These are phyloP conservation scores for Kodamaea fukazawae DNA, from an alignment of 805 yeast species.

Conservation along the genomic window DNA sequence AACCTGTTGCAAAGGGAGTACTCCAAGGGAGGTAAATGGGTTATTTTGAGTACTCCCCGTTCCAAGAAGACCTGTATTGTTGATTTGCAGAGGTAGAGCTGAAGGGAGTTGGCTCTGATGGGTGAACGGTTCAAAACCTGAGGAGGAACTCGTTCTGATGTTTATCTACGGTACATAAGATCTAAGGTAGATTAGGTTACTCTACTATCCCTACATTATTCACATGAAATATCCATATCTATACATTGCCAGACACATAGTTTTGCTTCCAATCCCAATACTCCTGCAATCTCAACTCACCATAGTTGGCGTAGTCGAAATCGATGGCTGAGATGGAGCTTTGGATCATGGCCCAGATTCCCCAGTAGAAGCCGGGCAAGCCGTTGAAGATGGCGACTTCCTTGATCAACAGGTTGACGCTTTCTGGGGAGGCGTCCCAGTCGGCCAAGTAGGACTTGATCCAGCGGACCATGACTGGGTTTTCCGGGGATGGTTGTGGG, in stretches of 20 bases:
- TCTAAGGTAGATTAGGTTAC: no score
- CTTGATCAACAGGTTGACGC: conserved; percentile 45
- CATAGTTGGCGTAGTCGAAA: conserved; percentile 64
- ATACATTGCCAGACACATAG: neutral
- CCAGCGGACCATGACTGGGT: conserved; percentile 55
- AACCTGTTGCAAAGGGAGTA: conserved; percentile 73
- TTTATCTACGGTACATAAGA: no score
- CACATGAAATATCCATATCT: no score
- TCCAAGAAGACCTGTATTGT: conserved; percentile 57
- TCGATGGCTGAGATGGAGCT: conserved; percentile 66
- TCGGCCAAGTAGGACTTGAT: conserved; percentile 51
- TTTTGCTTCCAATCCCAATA: conserved; percentile 65
- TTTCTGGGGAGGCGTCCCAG: conserved; percentile 22
- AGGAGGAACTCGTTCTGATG: no score
- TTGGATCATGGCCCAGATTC: conserved; percentile 79
- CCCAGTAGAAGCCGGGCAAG: conserved; percentile 83
- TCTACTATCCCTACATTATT: no score
- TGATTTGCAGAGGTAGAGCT: conserved; percentile 21
- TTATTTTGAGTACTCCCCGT: conserved; percentile 73
- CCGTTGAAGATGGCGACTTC: conserved; percentile 68
- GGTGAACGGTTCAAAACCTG: no score
- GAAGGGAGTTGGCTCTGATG: no score
- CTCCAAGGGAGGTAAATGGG: conserved; percentile 68
- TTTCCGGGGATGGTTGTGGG: conserved; percentile 47
- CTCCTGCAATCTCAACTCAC: conserved; percentile 58